Conservation (phyloP, 2,329 filamentous ascomycete species). For the Arthrinium phaeospermum region DNA sequence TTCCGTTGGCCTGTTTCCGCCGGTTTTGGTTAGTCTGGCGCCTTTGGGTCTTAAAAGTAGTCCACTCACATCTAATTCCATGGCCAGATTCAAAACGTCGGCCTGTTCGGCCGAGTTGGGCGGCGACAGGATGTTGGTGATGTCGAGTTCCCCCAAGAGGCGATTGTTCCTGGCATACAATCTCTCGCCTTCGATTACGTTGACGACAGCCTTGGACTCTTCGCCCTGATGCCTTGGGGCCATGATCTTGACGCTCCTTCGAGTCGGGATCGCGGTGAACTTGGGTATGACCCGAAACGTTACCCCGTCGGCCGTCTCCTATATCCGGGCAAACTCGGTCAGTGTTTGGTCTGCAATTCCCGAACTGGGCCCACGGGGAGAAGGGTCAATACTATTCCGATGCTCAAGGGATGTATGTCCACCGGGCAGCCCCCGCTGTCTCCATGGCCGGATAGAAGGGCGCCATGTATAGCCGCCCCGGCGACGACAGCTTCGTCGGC, state of each 20-base stretch:
- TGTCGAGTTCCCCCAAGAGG: background rate
- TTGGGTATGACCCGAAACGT: background rate
- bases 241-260: background rate
- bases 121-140: background rate
- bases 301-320: background rate
- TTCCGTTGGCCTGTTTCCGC: background rate
- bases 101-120: background rate
- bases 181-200: background rate
- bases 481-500: background rate
- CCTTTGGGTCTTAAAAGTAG: background rate
- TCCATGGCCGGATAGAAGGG: background rate
- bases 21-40: background rate
- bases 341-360: background rate
- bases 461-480: background rate
- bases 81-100: background rate
- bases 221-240: no score
- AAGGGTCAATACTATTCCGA: background rate
- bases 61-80: background rate
- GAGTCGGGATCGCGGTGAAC: background rate
- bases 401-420: background rate
- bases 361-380: background rate
- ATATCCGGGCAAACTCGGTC: background rate
- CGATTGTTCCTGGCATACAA: background rate
- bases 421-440: background rate
- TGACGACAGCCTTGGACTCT: background rate